These are phyloP conservation scores for Firmiana major DNA, from an alignment of 345 rosid genomes.

Conservation along the genomic window DNA sequence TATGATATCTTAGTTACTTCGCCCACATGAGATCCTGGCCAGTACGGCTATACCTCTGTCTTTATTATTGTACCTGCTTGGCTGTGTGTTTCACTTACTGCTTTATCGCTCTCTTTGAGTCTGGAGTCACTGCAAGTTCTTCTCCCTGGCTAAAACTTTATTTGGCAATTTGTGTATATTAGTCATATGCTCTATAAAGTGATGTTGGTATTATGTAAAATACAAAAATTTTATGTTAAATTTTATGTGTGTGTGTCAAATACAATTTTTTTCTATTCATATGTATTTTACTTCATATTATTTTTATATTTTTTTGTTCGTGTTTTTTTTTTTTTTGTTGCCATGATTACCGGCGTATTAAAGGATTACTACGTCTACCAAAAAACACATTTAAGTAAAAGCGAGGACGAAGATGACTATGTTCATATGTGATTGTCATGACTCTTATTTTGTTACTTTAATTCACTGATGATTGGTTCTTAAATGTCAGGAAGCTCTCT, in stretches of 20 bases:
- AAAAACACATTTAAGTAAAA: neutral
- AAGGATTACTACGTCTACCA: no score
- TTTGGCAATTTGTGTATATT: no score
- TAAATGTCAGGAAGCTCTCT: slow-evolving; percentile 1
- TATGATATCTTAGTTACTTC: neutral
- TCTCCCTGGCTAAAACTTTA: neutral
- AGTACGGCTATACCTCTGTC: slow-evolving; percentile 37
- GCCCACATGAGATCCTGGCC: slow-evolving; percentile 23
- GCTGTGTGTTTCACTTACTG: neutral
- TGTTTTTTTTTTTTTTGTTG: no score
- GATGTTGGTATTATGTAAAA: no score
- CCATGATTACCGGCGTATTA: no score
- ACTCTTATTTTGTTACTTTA: neutral
- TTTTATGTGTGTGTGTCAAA: no score
- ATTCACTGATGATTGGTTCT: slow-evolving; percentile 8
- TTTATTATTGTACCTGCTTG: slow-evolving; percentile 4
- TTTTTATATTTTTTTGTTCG: no score
- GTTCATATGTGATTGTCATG: neutral
- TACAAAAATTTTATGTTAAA: no score
- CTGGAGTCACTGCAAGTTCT: neutral
- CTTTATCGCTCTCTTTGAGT: neutral
- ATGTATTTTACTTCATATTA: no score
- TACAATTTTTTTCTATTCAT: no score
- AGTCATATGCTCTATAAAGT: no score
- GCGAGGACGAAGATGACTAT: neutral